Evolutionary conservation across 805 yeast genomes (phyloP).

Genomic region (Dipodascus albidus): DNA sequence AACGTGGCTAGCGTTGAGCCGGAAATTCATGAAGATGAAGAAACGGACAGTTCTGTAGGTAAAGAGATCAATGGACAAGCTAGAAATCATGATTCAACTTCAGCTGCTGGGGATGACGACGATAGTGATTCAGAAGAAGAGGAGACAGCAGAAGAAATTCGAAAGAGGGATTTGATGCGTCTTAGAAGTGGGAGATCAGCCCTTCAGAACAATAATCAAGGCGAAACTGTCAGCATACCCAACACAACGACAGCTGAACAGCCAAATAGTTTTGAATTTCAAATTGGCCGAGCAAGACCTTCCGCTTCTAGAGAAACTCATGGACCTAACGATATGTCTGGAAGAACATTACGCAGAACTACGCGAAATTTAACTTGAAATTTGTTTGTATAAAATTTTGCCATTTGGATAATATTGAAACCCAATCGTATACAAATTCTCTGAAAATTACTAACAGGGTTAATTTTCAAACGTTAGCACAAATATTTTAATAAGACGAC

Average conservation of each 20-base stretch:
- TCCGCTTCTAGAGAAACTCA: background rate
- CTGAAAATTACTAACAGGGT: too few relatives aligned
- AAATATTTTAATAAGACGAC: too few relatives aligned
- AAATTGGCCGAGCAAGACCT: constrained; percentile 1
- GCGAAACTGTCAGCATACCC: background rate
- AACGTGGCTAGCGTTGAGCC: background rate
- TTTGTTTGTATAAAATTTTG: too few relatives aligned
- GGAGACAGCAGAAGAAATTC: background rate
- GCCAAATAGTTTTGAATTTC: background rate
- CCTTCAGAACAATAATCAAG: background rate
- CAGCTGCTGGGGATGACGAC: background rate
- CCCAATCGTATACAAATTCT: too few relatives aligned
- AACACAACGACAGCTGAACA: background rate
- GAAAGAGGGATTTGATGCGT: background rate
- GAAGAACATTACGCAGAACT: background rate
- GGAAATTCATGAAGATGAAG: background rate
- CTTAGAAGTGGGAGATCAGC: background rate
- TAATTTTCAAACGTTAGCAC: too few relatives aligned
- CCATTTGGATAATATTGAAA: too few relatives aligned
- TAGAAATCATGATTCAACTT: background rate
- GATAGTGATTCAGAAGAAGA: background rate
- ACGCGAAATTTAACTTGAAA: background rate
- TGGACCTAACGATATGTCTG: background rate
- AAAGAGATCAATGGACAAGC: background rate
- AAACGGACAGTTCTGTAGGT: background rate